Conservation (phyloP, 2,329 filamentous ascomycete genomes). For the Cladosporium sp. region DNA sequence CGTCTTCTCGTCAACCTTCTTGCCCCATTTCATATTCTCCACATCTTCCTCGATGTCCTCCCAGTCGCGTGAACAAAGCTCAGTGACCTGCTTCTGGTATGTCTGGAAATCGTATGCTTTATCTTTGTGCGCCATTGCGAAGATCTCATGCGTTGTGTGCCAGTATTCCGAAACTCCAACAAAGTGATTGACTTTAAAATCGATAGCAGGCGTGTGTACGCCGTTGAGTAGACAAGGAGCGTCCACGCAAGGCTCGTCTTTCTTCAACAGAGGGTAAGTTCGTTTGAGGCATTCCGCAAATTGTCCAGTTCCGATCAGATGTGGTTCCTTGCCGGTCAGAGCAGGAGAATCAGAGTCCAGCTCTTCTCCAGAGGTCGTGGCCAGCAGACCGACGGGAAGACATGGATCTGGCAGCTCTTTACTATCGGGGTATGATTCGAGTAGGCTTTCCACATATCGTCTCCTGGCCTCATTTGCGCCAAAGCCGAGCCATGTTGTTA, state of each 20-base stretch:
- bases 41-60: conserved; percentile 65
- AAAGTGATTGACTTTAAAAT: conserved; percentile 96
- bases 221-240: conserved; percentile 86
- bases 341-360: conserved; percentile 32
- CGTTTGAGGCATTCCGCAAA: conserved; percentile 80
- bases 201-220: conserved; percentile 87
- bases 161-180: conserved; percentile 97
- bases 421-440: conserved; percentile 59
- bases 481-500: conserved; percentile 94
- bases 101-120: conserved; percentile 85
- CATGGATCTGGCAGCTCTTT: conserved; percentile 90
- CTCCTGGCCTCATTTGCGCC: conserved; percentile 90
- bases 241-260: conserved; percentile 78
- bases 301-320: conserved; percentile 75
- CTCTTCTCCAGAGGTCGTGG: conserved; percentile 65
- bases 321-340: conserved; percentile 39
- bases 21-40: conserved; percentile 63
- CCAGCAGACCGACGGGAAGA: conserved; percentile 71
- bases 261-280: conserved; percentile 83
- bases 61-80: conserved; percentile 86
- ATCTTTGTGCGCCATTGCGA: conserved; percentile 69
- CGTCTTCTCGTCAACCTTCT: conserved; percentile 67
- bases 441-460: conserved; percentile 74
- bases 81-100: conserved; percentile 78
- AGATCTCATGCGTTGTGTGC: conserved; percentile 96